Evolutionary conservation across 2,329 filamentous ascomycete species (phyloP), one percentile per base, ranked within the genome.

Genomic region (Penicillium sp.): DNA sequence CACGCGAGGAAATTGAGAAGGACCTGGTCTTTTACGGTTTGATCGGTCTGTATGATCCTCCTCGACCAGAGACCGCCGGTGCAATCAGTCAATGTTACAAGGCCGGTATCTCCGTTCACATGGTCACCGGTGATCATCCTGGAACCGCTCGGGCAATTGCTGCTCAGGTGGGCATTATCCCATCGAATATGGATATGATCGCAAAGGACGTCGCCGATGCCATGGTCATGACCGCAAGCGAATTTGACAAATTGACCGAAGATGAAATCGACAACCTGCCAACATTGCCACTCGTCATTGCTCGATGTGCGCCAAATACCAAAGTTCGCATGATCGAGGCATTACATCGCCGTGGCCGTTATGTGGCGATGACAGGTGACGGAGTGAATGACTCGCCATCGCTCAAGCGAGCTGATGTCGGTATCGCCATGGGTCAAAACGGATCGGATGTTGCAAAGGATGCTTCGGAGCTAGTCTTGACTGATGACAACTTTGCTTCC

Each of bases 311-410:
- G 1, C 84, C 84, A 3, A 80, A 83, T 58, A 85, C 84, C 14
- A 96, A 96, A 78, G 91, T 93, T 6, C 88, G 91, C 57, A 96
- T 96, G 92, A 93, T 96, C 56, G 90, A 92, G 38, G 78, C 77
- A 1, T 60, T 80, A 40, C 77, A 78, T 55, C 72, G 76, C 26
- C 87, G 91, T 43, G 85, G 87, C 16, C 83, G 84, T 11, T 94
- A 90, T 75, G 91, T 89, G 73, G 92, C 91, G 58, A 95, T 96
- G 91, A 96, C 92, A 30, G 92, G 92, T 67, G 92, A 96, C 66
- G 92, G 92, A 58, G 92, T 95, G 64, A 96, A 96, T 71, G 92
- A 96, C 73, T 91, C 90, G 3, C 92, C 92, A 0, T 93, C 91
- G 2, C 81, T 96, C 42, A 92, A 92, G 65, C 85, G 86, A 26